phyloP scores from a whole-genome alignment of 2,329 filamentous ascomycete species.

The Harringtonia lauricola region DNA sequence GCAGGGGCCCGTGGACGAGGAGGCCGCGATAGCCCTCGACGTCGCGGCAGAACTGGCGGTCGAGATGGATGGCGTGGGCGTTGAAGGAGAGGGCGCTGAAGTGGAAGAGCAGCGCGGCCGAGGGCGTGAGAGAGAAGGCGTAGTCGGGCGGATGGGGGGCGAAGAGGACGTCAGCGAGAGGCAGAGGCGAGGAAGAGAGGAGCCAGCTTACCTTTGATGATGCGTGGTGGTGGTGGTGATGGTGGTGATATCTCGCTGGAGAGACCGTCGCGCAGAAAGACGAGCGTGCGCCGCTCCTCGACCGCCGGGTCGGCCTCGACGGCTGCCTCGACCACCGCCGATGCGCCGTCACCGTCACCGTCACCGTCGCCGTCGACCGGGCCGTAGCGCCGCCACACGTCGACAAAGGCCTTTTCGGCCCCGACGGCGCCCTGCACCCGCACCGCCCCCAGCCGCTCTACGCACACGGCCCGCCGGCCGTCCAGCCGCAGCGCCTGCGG shows the following conservation, averaged over 20 bases:
- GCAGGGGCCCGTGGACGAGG: constrained; percentile 80
- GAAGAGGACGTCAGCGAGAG: constrained; percentile 10
- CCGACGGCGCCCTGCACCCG: constrained; percentile 10
- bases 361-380: neutral
- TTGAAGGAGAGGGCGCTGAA: constrained; percentile 91
- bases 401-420: constrained; percentile 38
- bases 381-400: constrained; percentile 28
- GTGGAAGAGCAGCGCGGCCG: constrained; percentile 66
- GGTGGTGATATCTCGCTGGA: too few relatives aligned
- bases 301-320: constrained; percentile 20
- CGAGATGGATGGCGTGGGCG: constrained; percentile 81
- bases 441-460: constrained; percentile 25
- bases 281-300: constrained; percentile 37
- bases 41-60: constrained; percentile 55
- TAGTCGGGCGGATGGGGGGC: constrained; percentile 24
- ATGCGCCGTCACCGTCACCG: neutral
- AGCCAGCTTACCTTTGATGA: constrained; percentile 15
- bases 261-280: constrained; percentile 36
- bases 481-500: constrained; percentile 23
- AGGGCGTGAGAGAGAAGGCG: constrained; percentile 49
- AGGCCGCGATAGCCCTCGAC: constrained; percentile 65
- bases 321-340: constrained; percentile 1
- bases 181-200: neutral
- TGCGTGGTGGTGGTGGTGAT: neutral
- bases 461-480: constrained; percentile 27